Evolutionary conservation across 2,329 filamentous ascomycete genomes (phyloP).

Genomic region (Neopestalotiopsis rosae): DNA sequence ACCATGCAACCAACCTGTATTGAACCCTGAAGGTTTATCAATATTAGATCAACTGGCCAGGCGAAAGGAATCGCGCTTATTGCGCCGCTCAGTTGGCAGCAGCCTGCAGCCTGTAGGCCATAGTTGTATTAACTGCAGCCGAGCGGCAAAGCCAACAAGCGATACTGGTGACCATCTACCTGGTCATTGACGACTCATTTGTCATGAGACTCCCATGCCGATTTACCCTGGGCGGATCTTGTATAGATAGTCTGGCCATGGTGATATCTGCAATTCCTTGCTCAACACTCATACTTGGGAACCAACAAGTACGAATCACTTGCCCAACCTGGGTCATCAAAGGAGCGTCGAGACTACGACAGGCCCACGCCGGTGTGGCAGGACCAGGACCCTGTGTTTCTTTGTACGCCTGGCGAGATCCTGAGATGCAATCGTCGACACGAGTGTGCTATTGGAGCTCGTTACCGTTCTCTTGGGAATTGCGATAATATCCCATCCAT

Average conservation of each 20-base stretch:
- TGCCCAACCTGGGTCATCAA: too few species aligned
- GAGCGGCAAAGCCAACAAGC: slow-evolving; percentile 2
- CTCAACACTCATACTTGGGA: too few species aligned
- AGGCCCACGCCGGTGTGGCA: too few species aligned
- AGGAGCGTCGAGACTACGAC: too few species aligned
- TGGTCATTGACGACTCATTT: not conserved
- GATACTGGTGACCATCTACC: not conserved
- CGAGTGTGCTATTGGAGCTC: not conserved
- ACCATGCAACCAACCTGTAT: too few species aligned
- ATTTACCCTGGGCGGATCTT: not conserved
- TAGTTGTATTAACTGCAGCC: not conserved
- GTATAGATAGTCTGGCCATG: not conserved
- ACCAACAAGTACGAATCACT: too few species aligned
- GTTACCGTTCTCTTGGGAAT: not conserved
- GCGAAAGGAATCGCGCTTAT: not conserved
- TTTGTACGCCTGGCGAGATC: not conserved
- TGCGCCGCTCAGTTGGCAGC: not conserved
- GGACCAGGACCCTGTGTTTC: too few species aligned
- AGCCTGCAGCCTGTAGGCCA: not conserved
- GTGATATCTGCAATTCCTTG: too few species aligned
- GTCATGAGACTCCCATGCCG: not conserved
- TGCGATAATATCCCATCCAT: not conserved
- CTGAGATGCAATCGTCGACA: not conserved
- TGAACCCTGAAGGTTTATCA: too few species aligned
- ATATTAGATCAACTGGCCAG: not conserved